phyloP scores from a whole-genome alignment of 106 monocot species.

The Narthecium ossifragum region DNA sequence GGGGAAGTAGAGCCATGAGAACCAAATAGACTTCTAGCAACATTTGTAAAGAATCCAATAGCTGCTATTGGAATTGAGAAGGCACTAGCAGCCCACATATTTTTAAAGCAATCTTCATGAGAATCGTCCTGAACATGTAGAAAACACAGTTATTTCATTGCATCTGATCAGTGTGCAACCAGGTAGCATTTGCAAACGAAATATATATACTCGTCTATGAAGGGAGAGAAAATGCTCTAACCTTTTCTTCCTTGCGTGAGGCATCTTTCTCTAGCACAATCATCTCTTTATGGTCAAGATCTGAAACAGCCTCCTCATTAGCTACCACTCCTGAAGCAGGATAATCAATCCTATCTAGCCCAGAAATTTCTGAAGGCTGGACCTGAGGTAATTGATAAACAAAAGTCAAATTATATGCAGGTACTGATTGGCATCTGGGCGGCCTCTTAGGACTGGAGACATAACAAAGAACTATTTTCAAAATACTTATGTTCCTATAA shows the following conservation, averaged over 20 bases:
- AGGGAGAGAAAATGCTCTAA: not conserved
- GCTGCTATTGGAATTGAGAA: conserved; percentile 26
- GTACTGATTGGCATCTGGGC: too few species aligned
- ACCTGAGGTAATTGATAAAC: conserved; percentile 33
- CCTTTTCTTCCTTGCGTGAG: conserved; percentile 21
- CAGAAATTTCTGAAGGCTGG: conserved; percentile 63
- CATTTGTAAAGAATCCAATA: conserved; percentile 37
- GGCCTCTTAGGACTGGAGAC: too few species aligned
- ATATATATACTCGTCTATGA: too few species aligned
- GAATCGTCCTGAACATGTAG: conserved; percentile 23
- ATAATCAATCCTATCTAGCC: conserved; percentile 43
- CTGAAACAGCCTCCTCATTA: conserved; percentile 19
- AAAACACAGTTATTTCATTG: too few species aligned
- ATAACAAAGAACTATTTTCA: too few species aligned
- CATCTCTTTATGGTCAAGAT: conserved; percentile 16
- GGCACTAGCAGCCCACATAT: conserved; percentile 24
- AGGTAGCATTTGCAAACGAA: too few species aligned
- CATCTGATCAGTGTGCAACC: too few species aligned
- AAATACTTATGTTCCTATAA: too few species aligned
- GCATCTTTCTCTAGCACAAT: conserved; percentile 32
- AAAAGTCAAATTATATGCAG: too few species aligned
- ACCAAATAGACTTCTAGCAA: conserved; percentile 39
- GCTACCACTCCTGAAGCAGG: conserved; percentile 10
- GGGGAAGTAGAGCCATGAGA: conserved; percentile 15
- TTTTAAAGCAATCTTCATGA: conserved; percentile 22